Conservation (phyloP, 2,329 filamentous ascomycete species). For the Hymenoscyphus salicellus region DNA sequence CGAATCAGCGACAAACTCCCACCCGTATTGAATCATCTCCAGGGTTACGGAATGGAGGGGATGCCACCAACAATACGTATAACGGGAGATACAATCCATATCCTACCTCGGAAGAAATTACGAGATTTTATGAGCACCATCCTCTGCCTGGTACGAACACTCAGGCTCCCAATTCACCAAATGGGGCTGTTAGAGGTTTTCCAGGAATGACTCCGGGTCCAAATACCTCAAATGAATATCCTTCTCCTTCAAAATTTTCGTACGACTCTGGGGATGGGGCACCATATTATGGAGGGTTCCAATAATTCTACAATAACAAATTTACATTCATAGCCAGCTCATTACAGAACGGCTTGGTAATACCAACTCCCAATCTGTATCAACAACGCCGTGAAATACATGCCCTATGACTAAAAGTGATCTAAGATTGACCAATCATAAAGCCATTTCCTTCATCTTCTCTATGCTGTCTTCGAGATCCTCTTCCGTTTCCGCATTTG, state of each 20-base stretch:
- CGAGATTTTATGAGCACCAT: too few species aligned
- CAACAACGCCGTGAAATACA: conserved; percentile 14
- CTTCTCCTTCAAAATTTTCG: background rate
- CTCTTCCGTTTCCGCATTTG: conserved; percentile 12
- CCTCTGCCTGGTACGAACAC: too few species aligned
- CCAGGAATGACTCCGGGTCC: background rate
- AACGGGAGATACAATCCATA: too few species aligned
- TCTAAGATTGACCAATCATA: background rate
- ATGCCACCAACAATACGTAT: too few species aligned
- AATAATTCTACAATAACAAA: conserved; percentile 22
- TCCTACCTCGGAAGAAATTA: too few species aligned
- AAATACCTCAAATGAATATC: background rate
- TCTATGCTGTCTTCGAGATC: conserved; percentile 23
- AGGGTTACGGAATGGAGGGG: background rate
- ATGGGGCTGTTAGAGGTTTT: background rate
- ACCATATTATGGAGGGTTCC: conserved; percentile 7
- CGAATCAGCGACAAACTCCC: background rate
- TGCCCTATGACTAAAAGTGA: background rate
- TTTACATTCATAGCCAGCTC: conserved; percentile 24
- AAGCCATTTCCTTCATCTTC: conserved; percentile 21
- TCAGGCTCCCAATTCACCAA: background rate
- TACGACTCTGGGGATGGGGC: conserved; percentile 13
- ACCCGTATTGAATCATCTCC: background rate
- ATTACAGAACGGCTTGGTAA: conserved; percentile 11
- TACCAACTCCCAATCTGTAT: conserved; percentile 13